Base-by-base conservation (phyloP, 1,284 basidiomycete genomes). In the Ganoderma boninense region DNA sequence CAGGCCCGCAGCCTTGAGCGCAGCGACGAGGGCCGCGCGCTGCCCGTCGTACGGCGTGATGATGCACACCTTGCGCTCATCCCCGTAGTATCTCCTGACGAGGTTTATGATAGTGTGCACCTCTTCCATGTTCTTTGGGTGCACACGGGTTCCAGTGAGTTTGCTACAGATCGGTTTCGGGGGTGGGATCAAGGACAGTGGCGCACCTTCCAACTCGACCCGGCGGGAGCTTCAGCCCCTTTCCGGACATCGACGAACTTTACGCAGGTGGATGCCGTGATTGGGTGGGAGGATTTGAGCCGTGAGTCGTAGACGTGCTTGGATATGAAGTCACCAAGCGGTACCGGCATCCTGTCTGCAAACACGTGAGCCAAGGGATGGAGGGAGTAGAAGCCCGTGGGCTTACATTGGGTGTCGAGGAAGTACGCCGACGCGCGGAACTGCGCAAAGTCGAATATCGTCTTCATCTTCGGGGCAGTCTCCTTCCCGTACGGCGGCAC, bases 21-120 rank as follows among this genome's bases (percentile, higher is more conserved):
- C 73, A 1, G 80, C 71, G 73, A 91, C 87, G 76, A 93, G 83
- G 16, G 80, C 65, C 56, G 78, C 84, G n/a, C 90, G 84, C 76
- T 93, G 92, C 3, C 83, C 85, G 76, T 91, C 90, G 84, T 93
- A 93, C 0, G 91, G 91, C 6, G 91, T 93, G 62, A 94, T 90
- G 66, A 93, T 86, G 57, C 85, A 85, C 76, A 84, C 92, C 0
- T 81, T 77, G 2, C 10, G 4, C 1, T 38, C 26, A 2, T 63
- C 40, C 35, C 42, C 26, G 59, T 74, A 71, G 73, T 86, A 84
- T 13, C 77, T 68, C 38, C 74, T 79, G 4, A 86, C 82, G 10
- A 87, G 78, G 62, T 84, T 75, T 0, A 82, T 79, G 10, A 87
- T 77, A 0, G 78, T 79, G 23, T 80, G 73, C 0, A 81, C 79